Conservation (phyloP, 1,284 basidiomycete species). For the Malassezia arunalokei region DNA sequence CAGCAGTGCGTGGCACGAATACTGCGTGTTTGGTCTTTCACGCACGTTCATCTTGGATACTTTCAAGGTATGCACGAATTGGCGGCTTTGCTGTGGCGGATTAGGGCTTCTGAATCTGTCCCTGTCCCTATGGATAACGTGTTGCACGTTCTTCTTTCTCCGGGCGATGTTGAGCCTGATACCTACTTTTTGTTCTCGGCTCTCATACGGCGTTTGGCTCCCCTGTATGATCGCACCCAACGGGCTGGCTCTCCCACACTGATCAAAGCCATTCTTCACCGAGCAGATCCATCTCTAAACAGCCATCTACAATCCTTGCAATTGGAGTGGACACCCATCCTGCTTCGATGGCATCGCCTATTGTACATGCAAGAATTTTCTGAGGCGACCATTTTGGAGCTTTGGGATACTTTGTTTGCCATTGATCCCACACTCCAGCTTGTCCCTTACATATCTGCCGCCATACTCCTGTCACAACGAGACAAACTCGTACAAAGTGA, state of each 20-base stretch:
- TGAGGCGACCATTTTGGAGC: conserved; percentile 20
- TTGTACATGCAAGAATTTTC: conserved; percentile 19
- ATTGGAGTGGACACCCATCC: conserved; percentile 12
- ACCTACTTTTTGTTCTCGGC: conserved; percentile 4
- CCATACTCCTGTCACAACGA: conserved; percentile 37
- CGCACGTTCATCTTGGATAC: conserved; percentile 35
- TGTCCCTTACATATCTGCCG: conserved; percentile 36
- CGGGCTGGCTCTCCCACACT: conserved; percentile 6
- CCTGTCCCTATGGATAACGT: not conserved
- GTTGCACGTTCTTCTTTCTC: not conserved
- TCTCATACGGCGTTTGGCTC: conserved; percentile 2
- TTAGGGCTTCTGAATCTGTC: conserved; percentile 11
- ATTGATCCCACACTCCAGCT: conserved; percentile 24
- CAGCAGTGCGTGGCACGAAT: conserved; percentile 9
- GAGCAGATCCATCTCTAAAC: conserved; percentile 1
- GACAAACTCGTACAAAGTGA: conserved; percentile 27
- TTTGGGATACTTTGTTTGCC: conserved; percentile 41
- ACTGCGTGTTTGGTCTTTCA: conserved; percentile 34
- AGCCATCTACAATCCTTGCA: not conserved
- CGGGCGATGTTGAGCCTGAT: conserved; percentile 8
- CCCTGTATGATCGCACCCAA: not conserved
- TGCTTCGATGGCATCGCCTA: conserved; percentile 15
- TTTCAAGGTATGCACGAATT: conserved; percentile 46
- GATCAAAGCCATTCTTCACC: conserved; percentile 11
- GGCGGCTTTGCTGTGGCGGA: conserved; percentile 30